Percentiles rank a stretch among this genome's conserved stretches.
These are phyloP conservation scores for Backusella sp. DNA, from an alignment of 192 early-diverging fungal species.

Conservation along the genomic window DNA sequence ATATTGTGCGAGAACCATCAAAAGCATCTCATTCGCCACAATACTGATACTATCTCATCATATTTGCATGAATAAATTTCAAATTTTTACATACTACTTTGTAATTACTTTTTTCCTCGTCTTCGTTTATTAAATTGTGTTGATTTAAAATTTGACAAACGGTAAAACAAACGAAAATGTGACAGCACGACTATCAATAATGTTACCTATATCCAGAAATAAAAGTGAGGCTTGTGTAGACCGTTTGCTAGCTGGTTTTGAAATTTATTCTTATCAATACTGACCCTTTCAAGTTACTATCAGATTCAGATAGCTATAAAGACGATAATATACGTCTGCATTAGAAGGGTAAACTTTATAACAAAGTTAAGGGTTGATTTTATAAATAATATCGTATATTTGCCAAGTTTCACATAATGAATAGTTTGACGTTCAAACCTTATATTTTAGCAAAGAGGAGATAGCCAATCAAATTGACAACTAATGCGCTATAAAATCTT, in stretches of 20 bases:
- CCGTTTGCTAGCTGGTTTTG: neutral
- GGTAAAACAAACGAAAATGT: neutral
- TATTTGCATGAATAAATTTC: neutral
- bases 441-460: neutral
- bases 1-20: neutral
- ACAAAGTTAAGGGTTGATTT: neutral
- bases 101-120: neutral
- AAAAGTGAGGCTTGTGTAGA: neutral
- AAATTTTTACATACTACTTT: neutral
- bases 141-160: neutral
- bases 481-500: neutral
- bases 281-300: neutral
- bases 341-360: neutral
- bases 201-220: neutral
- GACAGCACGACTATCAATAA: neutral
- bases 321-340: neutral
- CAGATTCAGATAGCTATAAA: neutral
- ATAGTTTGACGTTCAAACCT: neutral
- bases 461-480: neutral
- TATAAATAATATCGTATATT: neutral
- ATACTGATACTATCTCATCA: neutral
- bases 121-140: neutral
- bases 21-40: neutral
- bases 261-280: neutral
- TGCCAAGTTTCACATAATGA: neutral